Evolutionary conservation across 2,329 filamentous ascomycete genomes (phyloP), one percentile per base, ranked within the genome.

Genomic region (Penicillium sp.): DNA sequence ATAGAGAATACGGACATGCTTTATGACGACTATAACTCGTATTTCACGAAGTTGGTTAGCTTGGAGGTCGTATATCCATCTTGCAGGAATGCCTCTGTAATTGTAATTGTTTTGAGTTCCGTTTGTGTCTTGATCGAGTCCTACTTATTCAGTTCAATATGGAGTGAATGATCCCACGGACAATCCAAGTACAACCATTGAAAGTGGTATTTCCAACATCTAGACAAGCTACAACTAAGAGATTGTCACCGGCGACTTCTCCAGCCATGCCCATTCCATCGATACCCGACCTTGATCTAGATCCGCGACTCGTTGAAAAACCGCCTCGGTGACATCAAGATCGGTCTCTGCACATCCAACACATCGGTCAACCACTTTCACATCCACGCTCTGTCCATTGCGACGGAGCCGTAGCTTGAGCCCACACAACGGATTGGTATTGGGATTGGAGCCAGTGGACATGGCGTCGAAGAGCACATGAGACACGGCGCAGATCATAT

Each of bases 291-390:
- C 73, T 20, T 66, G 54, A 25, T 62, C 67, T 7, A 64, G 48
- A 37, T 70, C 55, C 1, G 72, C 72, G 32, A 76, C 54, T 33
- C 68, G 60, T 15, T 65, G 53, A 50, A 76, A 76, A 28, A 70
- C 70, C 10, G 64, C 54, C 16, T 65, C 61, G 8, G 67, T 72
- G 6, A 74, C 69, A 55, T 75, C 72, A 10, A 76, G 57, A 51
- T 75, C 72, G 15, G 62, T 68, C 5, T 65, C 61, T 41, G 61
- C 45, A 46, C 72, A 76, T 2, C 69, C 72, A 8, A 64, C 64
- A 40, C 82, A 87, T 35, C 81, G 71, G 62, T 87, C 83, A 4
- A 85, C 80, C 5, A 87, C 77, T 13, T 65, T 79, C 16, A 85
- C 71, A 47, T 80, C 76, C 9, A 79, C 70, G 27, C 72, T 79